Evolutionary conservation across 1,284 basidiomycete species (phyloP).

Genomic region (Cutaneotrichosporon sp.): DNA sequence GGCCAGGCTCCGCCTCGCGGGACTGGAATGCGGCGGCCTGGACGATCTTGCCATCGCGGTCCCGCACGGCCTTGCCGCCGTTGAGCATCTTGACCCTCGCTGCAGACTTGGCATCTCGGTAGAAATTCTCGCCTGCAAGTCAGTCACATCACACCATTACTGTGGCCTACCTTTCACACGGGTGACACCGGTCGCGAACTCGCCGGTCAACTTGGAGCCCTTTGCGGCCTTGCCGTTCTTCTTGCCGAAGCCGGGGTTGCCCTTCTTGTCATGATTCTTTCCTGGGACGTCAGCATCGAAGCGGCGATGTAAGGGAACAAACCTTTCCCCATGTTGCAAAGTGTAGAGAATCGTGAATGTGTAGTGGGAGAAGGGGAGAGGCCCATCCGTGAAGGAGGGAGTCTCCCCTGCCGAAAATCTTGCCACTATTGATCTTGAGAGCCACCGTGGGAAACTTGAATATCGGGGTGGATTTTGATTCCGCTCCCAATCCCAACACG

Average conservation of each 20-base stretch:
- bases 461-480: too few relatives aligned
- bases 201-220: constrained; percentile 17
- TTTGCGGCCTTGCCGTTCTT: constrained; percentile 29
- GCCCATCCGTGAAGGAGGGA: too few relatives aligned
- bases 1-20: constrained; percentile 75
- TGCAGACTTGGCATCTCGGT: constrained; percentile 82
- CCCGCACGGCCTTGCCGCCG: constrained; percentile 80
- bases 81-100: constrained; percentile 81
- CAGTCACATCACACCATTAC: too few relatives aligned
- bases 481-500: not conserved
- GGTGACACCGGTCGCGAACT: constrained; percentile 28
- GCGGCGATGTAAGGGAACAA: too few relatives aligned
- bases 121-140: constrained; percentile 81
- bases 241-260: constrained; percentile 35
- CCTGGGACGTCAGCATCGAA: constrained; percentile 20
- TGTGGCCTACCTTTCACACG: too few relatives aligned
- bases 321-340: constrained; percentile 38
- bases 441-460: too few relatives aligned
- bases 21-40: constrained; percentile 91
- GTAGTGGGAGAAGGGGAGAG: not conserved
- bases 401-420: too few relatives aligned
- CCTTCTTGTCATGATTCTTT: constrained; percentile 47
- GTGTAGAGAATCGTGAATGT: constrained; percentile 1
- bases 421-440: too few relatives aligned
- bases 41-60: constrained; percentile 82